These are phyloP conservation scores for Danielozyma ontarioensis DNA, from an alignment of 805 yeast genomes.

Conservation along the genomic window DNA sequence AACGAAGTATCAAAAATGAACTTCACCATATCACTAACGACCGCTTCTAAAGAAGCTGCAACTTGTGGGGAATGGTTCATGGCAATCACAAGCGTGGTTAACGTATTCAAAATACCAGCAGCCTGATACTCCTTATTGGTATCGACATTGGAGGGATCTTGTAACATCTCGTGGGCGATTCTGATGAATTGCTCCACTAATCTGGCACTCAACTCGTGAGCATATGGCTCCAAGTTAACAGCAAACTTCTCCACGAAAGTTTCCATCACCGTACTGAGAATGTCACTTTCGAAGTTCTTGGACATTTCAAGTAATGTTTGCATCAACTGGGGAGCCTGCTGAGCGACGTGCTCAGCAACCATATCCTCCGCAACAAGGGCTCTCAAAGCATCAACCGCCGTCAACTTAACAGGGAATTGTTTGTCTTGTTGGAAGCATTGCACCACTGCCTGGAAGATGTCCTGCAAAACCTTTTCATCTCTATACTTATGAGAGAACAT, in stretches of 20 bases:
- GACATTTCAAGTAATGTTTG: slow-evolving; percentile 39
- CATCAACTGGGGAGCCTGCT: slow-evolving; percentile 43
- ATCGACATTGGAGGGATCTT: slow-evolving; percentile 11
- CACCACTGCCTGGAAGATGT: slow-evolving; percentile 37
- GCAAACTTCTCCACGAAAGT: slow-evolving; percentile 41
- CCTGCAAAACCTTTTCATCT: slow-evolving; percentile 31
- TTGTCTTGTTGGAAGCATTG: slow-evolving; percentile 34
- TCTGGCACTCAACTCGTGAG: slow-evolving; percentile 41
- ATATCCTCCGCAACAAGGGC: slow-evolving; percentile 42
- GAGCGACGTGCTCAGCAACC: slow-evolving; percentile 36
- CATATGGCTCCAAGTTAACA: slow-evolving; percentile 25
- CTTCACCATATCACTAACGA: slow-evolving; percentile 28
- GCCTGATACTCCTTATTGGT: slow-evolving; percentile 39
- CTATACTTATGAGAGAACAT: slow-evolving; percentile 30
- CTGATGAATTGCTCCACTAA: slow-evolving; percentile 70
- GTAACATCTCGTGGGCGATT: slow-evolving; percentile 53
- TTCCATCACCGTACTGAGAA: slow-evolving; percentile 41
- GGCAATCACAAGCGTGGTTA: slow-evolving; percentile 38
- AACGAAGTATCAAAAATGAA: slow-evolving; percentile 26
- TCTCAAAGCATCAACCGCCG: slow-evolving; percentile 49
- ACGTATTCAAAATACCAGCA: slow-evolving; percentile 36
- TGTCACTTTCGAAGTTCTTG: slow-evolving; percentile 39
- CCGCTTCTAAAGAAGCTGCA: slow-evolving; percentile 27
- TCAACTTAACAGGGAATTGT: slow-evolving; percentile 46
- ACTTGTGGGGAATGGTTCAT: slow-evolving; percentile 38